phyloP scores from a whole-genome alignment of 495 filamentous ascomycete species.

The Aspergillus funiculosus region DNA sequence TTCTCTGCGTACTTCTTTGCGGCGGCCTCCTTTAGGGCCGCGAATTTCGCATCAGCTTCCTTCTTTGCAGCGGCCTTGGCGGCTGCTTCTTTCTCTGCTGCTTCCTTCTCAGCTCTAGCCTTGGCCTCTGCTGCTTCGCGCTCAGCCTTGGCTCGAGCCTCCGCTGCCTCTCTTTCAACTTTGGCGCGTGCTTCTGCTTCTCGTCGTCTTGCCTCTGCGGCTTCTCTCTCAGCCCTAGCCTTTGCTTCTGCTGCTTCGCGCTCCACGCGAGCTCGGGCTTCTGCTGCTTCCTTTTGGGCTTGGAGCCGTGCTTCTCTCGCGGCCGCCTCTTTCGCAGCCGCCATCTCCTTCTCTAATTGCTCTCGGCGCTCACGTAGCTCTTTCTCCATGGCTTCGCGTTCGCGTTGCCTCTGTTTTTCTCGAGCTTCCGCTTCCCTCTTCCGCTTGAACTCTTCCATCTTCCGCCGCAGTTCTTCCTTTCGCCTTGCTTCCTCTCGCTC shows the following conservation, averaged over 20 bases:
- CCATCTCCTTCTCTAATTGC: conserved; percentile 45
- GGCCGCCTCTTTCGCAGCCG: conserved; percentile 39
- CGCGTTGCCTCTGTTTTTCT: conserved; percentile 40
- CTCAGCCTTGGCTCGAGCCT: conserved; percentile 33
- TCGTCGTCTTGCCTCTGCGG: conserved; percentile 24
- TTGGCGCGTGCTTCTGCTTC: conserved; percentile 29
- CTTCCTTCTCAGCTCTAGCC: conserved; percentile 36
- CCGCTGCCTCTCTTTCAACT: conserved; percentile 37
- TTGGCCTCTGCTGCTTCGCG: conserved; percentile 37
- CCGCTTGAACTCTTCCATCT: conserved; percentile 60
- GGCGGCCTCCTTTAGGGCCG: conserved; percentile 42
- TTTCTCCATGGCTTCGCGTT: conserved; percentile 48
- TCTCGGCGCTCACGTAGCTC: conserved; percentile 45
- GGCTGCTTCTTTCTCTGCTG: conserved; percentile 42
- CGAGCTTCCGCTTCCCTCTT: conserved; percentile 42
- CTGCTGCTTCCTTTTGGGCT: conserved; percentile 31
- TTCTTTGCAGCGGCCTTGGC: conserved; percentile 41
- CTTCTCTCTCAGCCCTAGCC: conserved; percentile 26
- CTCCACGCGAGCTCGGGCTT: conserved; percentile 20
- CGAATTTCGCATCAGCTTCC: conserved; percentile 45
- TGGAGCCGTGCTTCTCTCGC: conserved; percentile 43
- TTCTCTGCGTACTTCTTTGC: conserved; percentile 44
- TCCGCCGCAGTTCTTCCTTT: conserved; percentile 46
- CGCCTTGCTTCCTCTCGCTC: conserved; percentile 63
- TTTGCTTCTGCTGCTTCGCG: conserved; percentile 26